Evolutionary conservation across 192 early-diverging fungal genomes (phyloP).

Genomic region (Coemansia aciculifera): DNA sequence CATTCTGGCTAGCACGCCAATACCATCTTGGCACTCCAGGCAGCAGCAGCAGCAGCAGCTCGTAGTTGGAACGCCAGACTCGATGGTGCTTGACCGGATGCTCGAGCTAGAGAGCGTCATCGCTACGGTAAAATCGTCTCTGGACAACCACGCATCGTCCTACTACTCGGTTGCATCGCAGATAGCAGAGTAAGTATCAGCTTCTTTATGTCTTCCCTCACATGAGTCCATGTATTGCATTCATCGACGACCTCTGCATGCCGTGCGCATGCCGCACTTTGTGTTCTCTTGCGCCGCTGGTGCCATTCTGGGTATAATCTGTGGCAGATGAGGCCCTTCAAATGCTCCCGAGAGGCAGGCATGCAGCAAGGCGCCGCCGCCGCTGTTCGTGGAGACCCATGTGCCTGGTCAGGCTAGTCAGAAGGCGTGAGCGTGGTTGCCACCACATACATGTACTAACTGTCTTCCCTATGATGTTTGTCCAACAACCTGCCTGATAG

Average conservation of each 20-base stretch:
- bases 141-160: constrained; percentile 50
- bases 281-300: neutral
- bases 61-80: constrained; percentile 2
- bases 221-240: neutral
- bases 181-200: constrained; percentile 49
- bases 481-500: constrained; percentile 9
- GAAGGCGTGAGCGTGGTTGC: constrained; percentile 5
- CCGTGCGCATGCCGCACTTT: neutral
- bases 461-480: neutral
- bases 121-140: constrained; percentile 43
- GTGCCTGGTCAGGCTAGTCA: neutral
- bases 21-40: neutral
- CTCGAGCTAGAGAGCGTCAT: constrained; percentile 39
- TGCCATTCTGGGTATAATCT: neutral
- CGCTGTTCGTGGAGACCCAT: constrained; percentile 1
- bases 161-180: constrained; percentile 56
- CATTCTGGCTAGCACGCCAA: constrained; percentile 6
- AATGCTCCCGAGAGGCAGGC: neutral
- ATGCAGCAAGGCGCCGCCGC: constrained; percentile 7
- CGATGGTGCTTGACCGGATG: constrained; percentile 37
- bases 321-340: neutral
- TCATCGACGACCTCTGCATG: constrained; percentile 2
- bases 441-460: neutral
- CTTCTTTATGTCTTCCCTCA: neutral
- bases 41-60: neutral